These are phyloP conservation scores for Trametes sanguinea DNA, from an alignment of 768 basidiomycete species.

Conservation along the genomic window DNA sequence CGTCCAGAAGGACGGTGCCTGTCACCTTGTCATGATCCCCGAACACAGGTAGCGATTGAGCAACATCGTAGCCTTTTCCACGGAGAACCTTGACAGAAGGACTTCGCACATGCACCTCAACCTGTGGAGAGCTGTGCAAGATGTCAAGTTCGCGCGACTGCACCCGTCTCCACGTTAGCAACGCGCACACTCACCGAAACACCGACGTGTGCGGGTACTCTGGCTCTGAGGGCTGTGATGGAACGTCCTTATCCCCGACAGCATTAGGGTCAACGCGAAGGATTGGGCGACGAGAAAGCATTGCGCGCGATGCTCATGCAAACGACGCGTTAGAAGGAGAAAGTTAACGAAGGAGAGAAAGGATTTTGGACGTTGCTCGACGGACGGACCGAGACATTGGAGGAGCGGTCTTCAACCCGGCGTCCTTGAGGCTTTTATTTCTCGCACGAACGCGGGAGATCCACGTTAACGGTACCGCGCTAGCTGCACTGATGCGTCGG, in stretches of 20 bases:
- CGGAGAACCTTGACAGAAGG: slow-evolving; percentile 56
- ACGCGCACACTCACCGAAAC: slow-evolving; percentile 26
- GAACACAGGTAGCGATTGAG: slow-evolving; percentile 51
- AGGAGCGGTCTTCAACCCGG: slow-evolving; percentile 15
- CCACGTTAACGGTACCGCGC: slow-evolving; percentile 22
- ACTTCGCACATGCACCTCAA: slow-evolving; percentile 65
- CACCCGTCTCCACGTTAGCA: background rate
- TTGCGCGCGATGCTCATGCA: slow-evolving; percentile 15
- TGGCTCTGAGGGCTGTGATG: slow-evolving; percentile 1
- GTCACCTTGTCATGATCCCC: slow-evolving; percentile 59
- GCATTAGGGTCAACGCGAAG: slow-evolving; percentile 20
- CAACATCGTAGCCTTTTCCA: slow-evolving; percentile 28
- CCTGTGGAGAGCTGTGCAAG: slow-evolving; percentile 33
- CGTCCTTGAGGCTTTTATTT: slow-evolving; percentile 21
- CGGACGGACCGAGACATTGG: slow-evolving; percentile 20
- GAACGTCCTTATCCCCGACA: slow-evolving; percentile 6
- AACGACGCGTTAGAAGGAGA: slow-evolving; percentile 9
- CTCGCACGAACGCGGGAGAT: slow-evolving; percentile 13
- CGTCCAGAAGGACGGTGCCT: slow-evolving; percentile 61
- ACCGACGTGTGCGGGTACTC: slow-evolving; percentile 31
- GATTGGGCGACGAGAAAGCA: slow-evolving; percentile 17
- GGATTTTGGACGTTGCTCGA: slow-evolving; percentile 14
- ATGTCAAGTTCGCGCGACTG: slow-evolving; percentile 1
- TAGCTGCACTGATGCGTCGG: slow-evolving; percentile 10
- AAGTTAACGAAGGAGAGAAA: slow-evolving; percentile 10